A percentile compares a stretch with the other conserved stretches of the same genome.
Evolutionary conservation across 768 basidiomycete species (phyloP).

Genomic region (Lactifluus subvellereus): DNA sequence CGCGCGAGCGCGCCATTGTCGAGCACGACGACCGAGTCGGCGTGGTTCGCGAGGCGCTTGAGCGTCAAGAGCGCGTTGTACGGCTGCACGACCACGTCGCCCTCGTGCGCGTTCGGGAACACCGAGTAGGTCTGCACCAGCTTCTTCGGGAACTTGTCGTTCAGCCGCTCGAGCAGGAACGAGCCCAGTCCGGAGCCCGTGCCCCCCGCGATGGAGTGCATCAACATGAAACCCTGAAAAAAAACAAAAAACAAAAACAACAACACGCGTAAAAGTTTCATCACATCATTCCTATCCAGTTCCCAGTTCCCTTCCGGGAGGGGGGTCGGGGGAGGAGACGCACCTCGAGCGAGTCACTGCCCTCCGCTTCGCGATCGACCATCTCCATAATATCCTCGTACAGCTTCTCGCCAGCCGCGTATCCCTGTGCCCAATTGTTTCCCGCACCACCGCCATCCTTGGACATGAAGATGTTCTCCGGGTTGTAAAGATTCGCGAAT

Average conservation of each 20-base stretch:
- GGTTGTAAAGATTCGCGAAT: slow-evolving; percentile 90
- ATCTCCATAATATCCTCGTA: slow-evolving; percentile 99
- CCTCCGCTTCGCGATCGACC: slow-evolving; percentile 97
- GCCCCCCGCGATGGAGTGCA: slow-evolving; percentile 98
- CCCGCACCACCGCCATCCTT: slow-evolving; percentile 99
- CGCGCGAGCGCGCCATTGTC: slow-evolving; percentile 93
- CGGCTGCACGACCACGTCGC: slow-evolving; percentile 97
- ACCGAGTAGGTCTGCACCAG: slow-evolving; percentile 99
- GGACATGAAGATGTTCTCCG: slow-evolving; percentile 94
- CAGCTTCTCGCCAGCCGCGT: slow-evolving; percentile 79
- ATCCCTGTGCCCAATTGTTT: slow-evolving; percentile 98
- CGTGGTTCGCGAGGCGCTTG: slow-evolving; percentile 91
- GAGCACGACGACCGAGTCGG: slow-evolving; percentile 94
- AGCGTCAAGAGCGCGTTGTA: slow-evolving; percentile 94
- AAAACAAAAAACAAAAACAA: not conserved
- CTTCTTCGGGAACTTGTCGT: slow-evolving; percentile 98
- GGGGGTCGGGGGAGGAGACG: slow-evolving; percentile 20
- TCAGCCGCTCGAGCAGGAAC: slow-evolving; percentile 92
- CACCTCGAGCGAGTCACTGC: slow-evolving; percentile 94
- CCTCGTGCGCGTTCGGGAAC: slow-evolving; percentile 89
- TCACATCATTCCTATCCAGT: not conserved
- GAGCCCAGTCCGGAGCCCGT: slow-evolving; percentile 98
- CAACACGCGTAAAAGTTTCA: not conserved
- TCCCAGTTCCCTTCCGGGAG: not conserved
- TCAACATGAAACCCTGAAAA: slow-evolving; percentile 95